These are phyloP conservation scores for Bertia moriformis DNA, from an alignment of 2,329 filamentous ascomycete genomes.

Conservation along the genomic window DNA sequence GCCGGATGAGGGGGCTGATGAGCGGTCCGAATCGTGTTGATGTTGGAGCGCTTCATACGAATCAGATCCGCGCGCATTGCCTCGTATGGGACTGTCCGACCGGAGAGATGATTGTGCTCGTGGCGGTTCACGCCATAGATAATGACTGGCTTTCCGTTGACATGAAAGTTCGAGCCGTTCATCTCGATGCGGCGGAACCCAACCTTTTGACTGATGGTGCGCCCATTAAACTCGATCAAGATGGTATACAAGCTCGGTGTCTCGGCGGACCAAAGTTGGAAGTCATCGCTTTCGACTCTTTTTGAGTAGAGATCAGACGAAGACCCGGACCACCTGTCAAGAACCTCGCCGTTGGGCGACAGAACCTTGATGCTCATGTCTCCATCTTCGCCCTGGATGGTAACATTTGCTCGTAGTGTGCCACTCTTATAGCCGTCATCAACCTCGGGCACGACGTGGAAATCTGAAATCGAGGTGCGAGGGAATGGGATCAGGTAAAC, in stretches of 20 bases:
- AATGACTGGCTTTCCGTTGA: constrained; percentile 47
- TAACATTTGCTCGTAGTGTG: constrained; percentile 26
- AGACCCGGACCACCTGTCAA: no score
- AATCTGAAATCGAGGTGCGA: constrained; percentile 35
- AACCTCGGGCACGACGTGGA: constrained; percentile 37
- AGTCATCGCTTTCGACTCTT: not conserved
- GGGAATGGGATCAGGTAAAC: constrained; percentile 47
- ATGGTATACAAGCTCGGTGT: constrained; percentile 43
- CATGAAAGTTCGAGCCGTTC: constrained; percentile 39
- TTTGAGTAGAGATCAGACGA: not conserved
- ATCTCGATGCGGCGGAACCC: constrained; percentile 54
- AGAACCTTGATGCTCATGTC: constrained; percentile 10
- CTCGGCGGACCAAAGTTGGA: constrained; percentile 46
- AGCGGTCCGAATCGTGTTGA: constrained; percentile 56
- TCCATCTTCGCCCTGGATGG: constrained; percentile 11
- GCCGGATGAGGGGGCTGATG: constrained; percentile 50
- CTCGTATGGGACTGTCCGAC: constrained; percentile 46
- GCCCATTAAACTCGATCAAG: constrained; percentile 17
- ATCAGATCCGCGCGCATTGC: constrained; percentile 47
- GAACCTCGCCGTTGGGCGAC: constrained; percentile 17
- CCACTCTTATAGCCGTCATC: constrained; percentile 34
- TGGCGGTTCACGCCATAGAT: constrained; percentile 56
- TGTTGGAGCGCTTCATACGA: constrained; percentile 56
- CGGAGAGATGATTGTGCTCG: constrained; percentile 52
- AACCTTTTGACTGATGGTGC: constrained; percentile 32